phyloP scores from a whole-genome alignment of 2,329 filamentous ascomycete species.

The Cladosporium oxysporum region DNA sequence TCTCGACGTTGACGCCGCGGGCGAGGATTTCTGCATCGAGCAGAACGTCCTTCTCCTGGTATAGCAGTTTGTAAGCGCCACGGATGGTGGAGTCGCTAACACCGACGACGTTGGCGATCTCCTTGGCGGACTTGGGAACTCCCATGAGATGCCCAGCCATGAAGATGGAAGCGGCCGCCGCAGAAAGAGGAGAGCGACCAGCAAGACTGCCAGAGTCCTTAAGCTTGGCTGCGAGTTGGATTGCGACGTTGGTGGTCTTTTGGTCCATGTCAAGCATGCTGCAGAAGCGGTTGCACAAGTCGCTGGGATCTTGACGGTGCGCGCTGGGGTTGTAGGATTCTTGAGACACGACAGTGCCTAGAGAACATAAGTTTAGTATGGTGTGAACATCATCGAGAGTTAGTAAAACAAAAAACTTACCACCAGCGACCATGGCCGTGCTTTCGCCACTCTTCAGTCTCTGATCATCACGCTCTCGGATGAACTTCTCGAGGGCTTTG shows the following conservation, averaged over 20 bases:
- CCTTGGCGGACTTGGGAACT: slow-evolving; percentile 75
- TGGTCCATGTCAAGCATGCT: slow-evolving; percentile 76
- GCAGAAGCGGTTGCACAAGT: slow-evolving; percentile 85
- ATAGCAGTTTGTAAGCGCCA: slow-evolving; percentile 88
- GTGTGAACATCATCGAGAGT: slow-evolving; percentile 15
- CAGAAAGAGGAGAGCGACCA: slow-evolving; percentile 89
- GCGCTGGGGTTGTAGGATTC: slow-evolving; percentile 33
- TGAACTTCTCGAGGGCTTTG: slow-evolving; percentile 87
- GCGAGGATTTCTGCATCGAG: slow-evolving; percentile 75
- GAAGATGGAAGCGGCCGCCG: slow-evolving; percentile 94
- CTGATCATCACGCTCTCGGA: slow-evolving; percentile 66
- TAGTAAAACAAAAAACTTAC: slow-evolving; percentile 45
- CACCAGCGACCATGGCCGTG: slow-evolving; percentile 42
- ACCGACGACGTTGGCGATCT: slow-evolving; percentile 80
- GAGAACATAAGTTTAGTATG: slow-evolving; percentile 24
- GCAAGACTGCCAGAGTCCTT: slow-evolving; percentile 77
- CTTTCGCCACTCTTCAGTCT: slow-evolving; percentile 45
- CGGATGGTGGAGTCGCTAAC: slow-evolving; percentile 98
- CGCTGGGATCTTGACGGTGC: slow-evolving; percentile 35
- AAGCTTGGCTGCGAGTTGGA: slow-evolving; percentile 75
- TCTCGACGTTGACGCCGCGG: slow-evolving; percentile 70
- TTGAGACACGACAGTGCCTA: slow-evolving; percentile 33
- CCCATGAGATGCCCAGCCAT: slow-evolving; percentile 89
- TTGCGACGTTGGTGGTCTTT: slow-evolving; percentile 76
- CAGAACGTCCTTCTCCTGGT: slow-evolving; percentile 70